Evolutionary conservation across 2,329 filamentous ascomycete genomes (phyloP), one percentile per base, ranked within the genome.

Genomic region (Emericellopsis atlantica): DNA sequence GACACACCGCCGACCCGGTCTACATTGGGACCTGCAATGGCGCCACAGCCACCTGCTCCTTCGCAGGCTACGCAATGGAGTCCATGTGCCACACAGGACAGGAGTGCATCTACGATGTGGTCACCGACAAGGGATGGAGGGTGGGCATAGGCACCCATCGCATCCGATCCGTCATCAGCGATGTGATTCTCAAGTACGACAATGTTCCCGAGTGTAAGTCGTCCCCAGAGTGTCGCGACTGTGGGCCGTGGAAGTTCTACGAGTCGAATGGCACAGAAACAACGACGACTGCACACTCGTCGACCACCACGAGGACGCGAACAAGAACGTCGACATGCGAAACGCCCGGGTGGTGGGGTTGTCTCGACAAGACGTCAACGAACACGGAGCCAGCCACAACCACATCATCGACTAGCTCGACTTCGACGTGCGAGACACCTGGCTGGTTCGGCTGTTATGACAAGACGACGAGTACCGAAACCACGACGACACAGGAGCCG

Each of bases 11-110:
- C 1, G 92, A 98, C 59, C 92, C 92, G 0, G 80, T 98, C 29
- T 98, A 82, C 54, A 89, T 95, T 65, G 92, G 92, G 26, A 85
- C 81, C 1, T 96, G 92, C 62, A 95, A 95, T 53, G 85, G 84
- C 26, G 86, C 85, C 3, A 88, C 85, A 2, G 89, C 90, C 3
- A 79, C 82, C 10, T 96, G 92, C 59, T 92, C 89, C 0, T 79
- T 94, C 53, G 90, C 80, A 2, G 92, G 92, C 0, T 98, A 96
- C 57, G 89, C 92, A 1, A 74, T 98, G 69, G 88, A 98, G 60
- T 84, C 87, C 11, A 72, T 81, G n/a, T 98, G 92, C 51, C 92
- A 96, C 52, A 84, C 86, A 1, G 92, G 92, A 7, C 74, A 76
- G 40, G 82, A 92, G 56, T 96, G 92, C 53, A 76, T 84, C 1